Conservation (phyloP, 2,329 filamentous ascomycete species). For the Pseudogymnoascus sp. region DNA sequence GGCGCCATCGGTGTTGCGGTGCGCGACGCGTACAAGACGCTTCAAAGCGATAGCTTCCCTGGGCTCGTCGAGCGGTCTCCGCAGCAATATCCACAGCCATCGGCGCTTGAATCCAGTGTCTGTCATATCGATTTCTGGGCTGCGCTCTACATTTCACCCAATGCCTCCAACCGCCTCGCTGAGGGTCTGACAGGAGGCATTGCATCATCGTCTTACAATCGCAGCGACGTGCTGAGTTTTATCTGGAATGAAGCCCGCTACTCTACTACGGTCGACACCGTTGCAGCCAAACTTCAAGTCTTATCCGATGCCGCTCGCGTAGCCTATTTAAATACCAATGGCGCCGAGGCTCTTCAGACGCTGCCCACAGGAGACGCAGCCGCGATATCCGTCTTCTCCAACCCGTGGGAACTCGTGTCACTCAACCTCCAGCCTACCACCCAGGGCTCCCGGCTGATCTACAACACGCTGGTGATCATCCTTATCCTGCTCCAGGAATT, state of each 20-base stretch:
- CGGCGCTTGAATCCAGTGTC: not conserved
- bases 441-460: conserved; percentile 29
- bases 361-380: conserved; percentile 21
- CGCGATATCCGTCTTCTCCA: conserved; percentile 27
- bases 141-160: conserved; percentile 28
- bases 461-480: conserved; percentile 35
- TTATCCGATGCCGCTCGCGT: conserved; percentile 22
- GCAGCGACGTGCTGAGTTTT: conserved; percentile 28
- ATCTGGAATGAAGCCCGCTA: conserved; percentile 33
- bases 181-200: conserved; percentile 23
- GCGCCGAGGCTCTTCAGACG: conserved; percentile 15
- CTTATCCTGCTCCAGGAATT: conserved; percentile 29
- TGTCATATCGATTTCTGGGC: conserved; percentile 33
- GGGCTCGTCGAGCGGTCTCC: conserved; percentile 26
- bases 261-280: conserved; percentile 24
- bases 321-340: conserved; percentile 23
- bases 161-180: conserved; percentile 27
- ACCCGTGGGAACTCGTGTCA: conserved; percentile 27
- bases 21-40: conserved; percentile 25
- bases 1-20: conserved; percentile 32
- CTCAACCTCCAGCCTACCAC: conserved; percentile 28
- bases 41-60: conserved; percentile 28
- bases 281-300: conserved; percentile 26
- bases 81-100: conserved; percentile 21
- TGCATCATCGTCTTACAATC: conserved; percentile 25